Evolutionary conservation across 139 green algal species (phyloP).

Genomic region (Limnomonas spitsbergensis): DNA sequence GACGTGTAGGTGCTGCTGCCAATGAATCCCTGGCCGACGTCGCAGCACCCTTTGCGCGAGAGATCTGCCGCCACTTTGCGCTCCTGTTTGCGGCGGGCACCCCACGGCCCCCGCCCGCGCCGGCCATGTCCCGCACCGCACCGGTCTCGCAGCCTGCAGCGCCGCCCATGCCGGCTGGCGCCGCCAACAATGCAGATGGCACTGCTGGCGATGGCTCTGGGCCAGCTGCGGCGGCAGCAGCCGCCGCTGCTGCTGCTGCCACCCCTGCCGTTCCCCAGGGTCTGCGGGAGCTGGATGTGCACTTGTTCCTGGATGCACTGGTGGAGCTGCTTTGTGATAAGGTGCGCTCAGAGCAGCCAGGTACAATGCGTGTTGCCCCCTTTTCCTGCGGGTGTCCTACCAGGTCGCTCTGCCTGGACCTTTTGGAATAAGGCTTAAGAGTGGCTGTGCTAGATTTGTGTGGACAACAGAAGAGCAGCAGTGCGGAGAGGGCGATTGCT

Average conservation of each 20-base stretch:
- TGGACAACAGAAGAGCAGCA: too few species aligned
- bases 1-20: slow-evolving; percentile 33
- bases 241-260: neutral
- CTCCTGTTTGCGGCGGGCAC: slow-evolving; percentile 79
- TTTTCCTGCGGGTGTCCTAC: too few species aligned
- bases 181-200: neutral
- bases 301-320: slow-evolving; percentile 87
- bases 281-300: slow-evolving; percentile 72
- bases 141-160: neutral
- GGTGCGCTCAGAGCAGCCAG: slow-evolving; percentile 10
- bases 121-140: slow-evolving; percentile 32
- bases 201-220: neutral
- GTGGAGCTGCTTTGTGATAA: slow-evolving; percentile 64
- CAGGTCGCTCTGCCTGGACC: too few species aligned
- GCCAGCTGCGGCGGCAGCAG: too few species aligned
- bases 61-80: slow-evolving; percentile 83
- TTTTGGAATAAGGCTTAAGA: too few species aligned
- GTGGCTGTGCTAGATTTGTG: too few species aligned
- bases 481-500: too few species aligned
- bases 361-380: too few species aligned
- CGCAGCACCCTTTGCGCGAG: slow-evolving; percentile 62
- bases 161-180: too few species aligned
- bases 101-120: slow-evolving; percentile 40
- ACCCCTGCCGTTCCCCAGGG: slow-evolving; percentile 17
- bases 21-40: slow-evolving; percentile 55